Percentiles rank a stretch among this genome's conserved stretches.
phyloP scores from a whole-genome alignment of 2,329 filamentous ascomycete genomes.

The Bipolaris bicolor region DNA sequence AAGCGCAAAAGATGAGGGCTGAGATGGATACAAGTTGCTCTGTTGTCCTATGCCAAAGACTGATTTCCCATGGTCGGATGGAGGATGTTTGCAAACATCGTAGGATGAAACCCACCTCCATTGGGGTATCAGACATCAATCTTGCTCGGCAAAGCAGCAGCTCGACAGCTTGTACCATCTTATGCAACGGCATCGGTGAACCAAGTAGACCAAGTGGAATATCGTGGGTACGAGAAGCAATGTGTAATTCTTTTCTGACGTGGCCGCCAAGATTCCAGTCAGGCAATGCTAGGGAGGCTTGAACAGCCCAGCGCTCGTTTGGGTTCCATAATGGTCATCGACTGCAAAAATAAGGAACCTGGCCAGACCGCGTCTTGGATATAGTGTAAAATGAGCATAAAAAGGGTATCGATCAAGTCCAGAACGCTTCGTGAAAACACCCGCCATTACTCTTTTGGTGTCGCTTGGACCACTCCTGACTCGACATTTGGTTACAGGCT shows the following conservation, averaged over 20 bases:
- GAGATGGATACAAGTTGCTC: not conserved
- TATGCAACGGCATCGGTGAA: not conserved
- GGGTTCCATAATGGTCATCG: constrained; percentile 1
- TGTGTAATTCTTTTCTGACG: not conserved
- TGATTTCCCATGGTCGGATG: not conserved
- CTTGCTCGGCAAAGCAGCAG: not conserved
- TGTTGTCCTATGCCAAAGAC: not conserved
- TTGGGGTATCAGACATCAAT: not conserved
- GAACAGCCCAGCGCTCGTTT: not conserved
- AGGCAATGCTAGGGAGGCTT: not conserved
- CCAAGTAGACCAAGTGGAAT: not conserved
- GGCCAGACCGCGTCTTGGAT: not conserved
- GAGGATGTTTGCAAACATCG: not conserved
- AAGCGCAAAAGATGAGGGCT: not conserved
- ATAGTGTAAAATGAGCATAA: constrained; percentile 26
- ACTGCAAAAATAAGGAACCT: not conserved
- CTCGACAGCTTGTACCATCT: not conserved
- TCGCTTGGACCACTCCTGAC: constrained; percentile 1
- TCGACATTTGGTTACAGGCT: not conserved
- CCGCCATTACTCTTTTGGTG: constrained; percentile 5
- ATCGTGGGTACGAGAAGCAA: not conserved
- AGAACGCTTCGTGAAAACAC: constrained; percentile 18
- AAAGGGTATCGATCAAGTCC: constrained; percentile 42
- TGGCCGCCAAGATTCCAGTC: not conserved
- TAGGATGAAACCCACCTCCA: not conserved